phyloP scores from a whole-genome alignment of 2,329 filamentous ascomycete species.

The Hypoxylon sp. region DNA sequence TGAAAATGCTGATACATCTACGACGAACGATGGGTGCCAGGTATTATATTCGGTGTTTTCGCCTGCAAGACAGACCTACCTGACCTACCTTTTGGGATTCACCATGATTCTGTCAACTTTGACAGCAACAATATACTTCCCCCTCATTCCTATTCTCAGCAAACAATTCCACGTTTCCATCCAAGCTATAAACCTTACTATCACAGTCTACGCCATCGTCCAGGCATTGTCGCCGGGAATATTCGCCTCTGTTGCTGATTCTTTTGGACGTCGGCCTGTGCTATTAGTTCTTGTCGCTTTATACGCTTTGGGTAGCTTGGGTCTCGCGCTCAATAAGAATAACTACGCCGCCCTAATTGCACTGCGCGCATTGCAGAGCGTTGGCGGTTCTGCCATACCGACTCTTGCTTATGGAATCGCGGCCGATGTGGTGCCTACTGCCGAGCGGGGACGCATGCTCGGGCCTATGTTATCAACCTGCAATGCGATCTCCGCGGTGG shows the following conservation, averaged over 20 bases:
- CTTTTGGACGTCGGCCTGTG: conserved; percentile 4
- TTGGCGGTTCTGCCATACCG: conserved; percentile 6
- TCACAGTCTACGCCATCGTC: conserved; percentile 3
- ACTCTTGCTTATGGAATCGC: conserved; percentile 10
- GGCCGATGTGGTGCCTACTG: conserved; percentile 6
- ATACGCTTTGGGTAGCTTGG: background rate
- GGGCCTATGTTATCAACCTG: conserved; percentile 9
- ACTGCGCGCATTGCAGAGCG: conserved; percentile 7
- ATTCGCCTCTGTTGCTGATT: conserved; percentile 9
- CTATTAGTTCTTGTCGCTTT: conserved; percentile 5
- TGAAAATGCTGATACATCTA: background rate
- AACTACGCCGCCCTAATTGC: conserved; percentile 7
- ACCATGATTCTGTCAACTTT: conserved; percentile 10
- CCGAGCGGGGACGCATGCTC: conserved; percentile 12
- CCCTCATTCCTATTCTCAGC: conserved; percentile 8
- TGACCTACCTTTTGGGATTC: background rate
- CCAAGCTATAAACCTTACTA: conserved; percentile 14
- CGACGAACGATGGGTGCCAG: background rate
- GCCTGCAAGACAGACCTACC: background rate
- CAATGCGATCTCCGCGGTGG: conserved; percentile 5
- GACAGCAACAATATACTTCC: conserved; percentile 13
- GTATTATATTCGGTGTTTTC: conserved; percentile 7
- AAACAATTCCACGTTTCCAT: conserved; percentile 12
- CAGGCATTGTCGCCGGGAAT: conserved; percentile 1
- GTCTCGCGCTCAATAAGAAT: conserved; percentile 6